Percentiles rank a stretch among this genome's conserved stretches.
These are phyloP conservation scores for Purpureocillium takamizusanense DNA, from an alignment of 2,329 filamentous ascomycete genomes.

Conservation along the genomic window DNA sequence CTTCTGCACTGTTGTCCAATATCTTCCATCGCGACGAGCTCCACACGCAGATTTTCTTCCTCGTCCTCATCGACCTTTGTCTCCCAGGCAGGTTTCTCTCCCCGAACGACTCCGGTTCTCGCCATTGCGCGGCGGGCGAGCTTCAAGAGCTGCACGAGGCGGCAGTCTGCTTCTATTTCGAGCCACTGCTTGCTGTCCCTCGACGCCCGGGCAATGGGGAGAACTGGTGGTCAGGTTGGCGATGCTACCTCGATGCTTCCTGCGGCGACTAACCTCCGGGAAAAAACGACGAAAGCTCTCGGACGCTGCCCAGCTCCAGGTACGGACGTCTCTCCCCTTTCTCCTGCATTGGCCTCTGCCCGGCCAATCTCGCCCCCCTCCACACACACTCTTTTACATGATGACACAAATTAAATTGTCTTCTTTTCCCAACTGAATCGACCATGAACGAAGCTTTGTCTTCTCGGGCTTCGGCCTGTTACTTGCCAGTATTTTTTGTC, in stretches of 20 bases:
- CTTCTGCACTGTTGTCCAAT: constrained; percentile 22
- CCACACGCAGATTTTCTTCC: constrained; percentile 1
- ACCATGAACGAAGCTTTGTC: constrained; percentile 67
- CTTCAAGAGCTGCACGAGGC: not conserved
- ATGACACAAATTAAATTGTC: constrained; percentile 62
- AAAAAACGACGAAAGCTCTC: not conserved
- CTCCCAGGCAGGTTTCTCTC: too few species aligned
- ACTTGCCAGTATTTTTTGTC: constrained; percentile 87
- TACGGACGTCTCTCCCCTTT: constrained; percentile 11
- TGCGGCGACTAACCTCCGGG: not conserved
- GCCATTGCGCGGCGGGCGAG: constrained; percentile 1
- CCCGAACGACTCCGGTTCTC: not conserved
- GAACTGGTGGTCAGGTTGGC: not conserved
- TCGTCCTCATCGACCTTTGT: not conserved
- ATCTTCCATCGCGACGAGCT: constrained; percentile 12
- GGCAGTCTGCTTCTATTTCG: not conserved
- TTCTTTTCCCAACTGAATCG: constrained; percentile 89
- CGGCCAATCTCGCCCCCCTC: constrained; percentile 1
- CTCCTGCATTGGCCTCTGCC: constrained; percentile 8
- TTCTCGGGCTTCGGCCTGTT: constrained; percentile 67
- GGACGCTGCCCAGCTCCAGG: constrained; percentile 7
- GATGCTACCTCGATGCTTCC: not conserved
- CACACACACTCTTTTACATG: constrained; percentile 34
- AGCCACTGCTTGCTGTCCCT: not conserved
- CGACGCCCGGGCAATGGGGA: not conserved